Base-by-base conservation (phyloP, 352 stramenopile genomes). In the Phytophthora europaea region DNA sequence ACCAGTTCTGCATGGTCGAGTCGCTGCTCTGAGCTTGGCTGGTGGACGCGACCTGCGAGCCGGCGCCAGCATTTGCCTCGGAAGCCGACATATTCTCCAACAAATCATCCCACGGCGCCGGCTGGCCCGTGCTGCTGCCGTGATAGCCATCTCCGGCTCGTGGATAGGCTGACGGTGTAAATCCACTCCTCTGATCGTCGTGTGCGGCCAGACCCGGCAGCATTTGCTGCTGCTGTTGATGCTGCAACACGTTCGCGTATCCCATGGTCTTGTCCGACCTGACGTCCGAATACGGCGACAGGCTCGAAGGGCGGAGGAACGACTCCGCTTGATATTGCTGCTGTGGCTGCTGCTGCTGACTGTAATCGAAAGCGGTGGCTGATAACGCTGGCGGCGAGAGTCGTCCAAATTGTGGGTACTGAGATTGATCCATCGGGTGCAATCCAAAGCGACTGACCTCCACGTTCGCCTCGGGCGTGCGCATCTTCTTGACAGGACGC, bases 71-170 rank as follows among this genome's bases (percentile, higher is more conserved):
- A 57, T 76, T 78, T 15, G 65, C 45, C 31, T 66, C 67, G 22
- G 80, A 79, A 56, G 85, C 77, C 4, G 85, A 82, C 70, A 95
- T 92, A 52, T 89, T 89, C 33, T 94, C 89, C 7, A 95, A 69
- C 38, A 95, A 79, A 56, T 90, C 87, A 34, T 94, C 89, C 89
- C 89, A 95, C 22, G 87, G 79, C 45, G 68, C 72, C 3, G 68
- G 55, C 31, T 77, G 71, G 12, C 45, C 55, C 2, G 60, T 36
- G 47, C 50, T 57, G 69, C 48, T 67, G 36, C 23, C 57, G 31
- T 81, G 61, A 64, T 69, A 73, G 18, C 45, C 58, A 15, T 78
- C 67, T 47, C 59, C 54, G 28, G 45, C 34, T 67, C 71, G 65
- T 58, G 64, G 57, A 69, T 65, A 77, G 31, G 20, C 61, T 55